A percentile compares a stretch with the other conserved stretches of the same genome.
Evolutionary conservation across 495 filamentous ascomycete species (phyloP).

Genomic region (Hypoxylon crocopeplum): DNA sequence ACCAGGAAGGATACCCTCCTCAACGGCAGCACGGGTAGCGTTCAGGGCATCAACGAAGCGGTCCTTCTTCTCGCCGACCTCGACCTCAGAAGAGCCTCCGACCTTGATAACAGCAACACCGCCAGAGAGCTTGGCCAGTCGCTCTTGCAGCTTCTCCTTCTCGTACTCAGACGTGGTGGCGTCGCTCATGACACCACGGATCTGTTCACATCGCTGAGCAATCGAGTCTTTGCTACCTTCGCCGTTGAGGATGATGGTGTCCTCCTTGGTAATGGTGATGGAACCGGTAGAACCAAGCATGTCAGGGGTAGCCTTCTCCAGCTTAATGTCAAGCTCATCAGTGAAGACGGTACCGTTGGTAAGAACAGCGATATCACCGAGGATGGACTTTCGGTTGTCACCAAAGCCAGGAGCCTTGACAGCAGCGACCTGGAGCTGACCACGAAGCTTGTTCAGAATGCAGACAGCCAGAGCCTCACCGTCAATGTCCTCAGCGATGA

Average conservation of each 20-base stretch:
- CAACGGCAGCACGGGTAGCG: conserved; percentile 96
- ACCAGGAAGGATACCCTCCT: conserved; percentile 98
- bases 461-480: conserved; percentile 98
- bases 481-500: conserved; percentile 99
- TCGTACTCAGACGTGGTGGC: conserved; percentile 96
- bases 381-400: conserved; percentile 99
- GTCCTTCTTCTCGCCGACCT: conserved; percentile 99
- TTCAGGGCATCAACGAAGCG: conserved; percentile 98
- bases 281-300: conserved; percentile 97
- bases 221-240: conserved; percentile 95
- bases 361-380: conserved; percentile 92
- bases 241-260: conserved; percentile 98
- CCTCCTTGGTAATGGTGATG: conserved; percentile 99
- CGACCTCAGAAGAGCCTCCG: conserved; percentile 94
- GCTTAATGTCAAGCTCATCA: conserved; percentile 97
- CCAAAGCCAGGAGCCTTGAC: conserved; percentile 99
- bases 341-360: conserved; percentile 98
- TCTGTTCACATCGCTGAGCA: conserved; percentile 96
- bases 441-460: conserved; percentile 99
- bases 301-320: conserved; percentile 94
- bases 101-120: conserved; percentile 99
- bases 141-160: conserved; percentile 99
- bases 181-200: conserved; percentile 95
- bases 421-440: conserved; percentile 96
- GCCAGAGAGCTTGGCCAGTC: conserved; percentile 97